These are phyloP conservation scores for Cercospora zeina DNA, from an alignment of 2,329 filamentous ascomycete species.

Conservation along the genomic window DNA sequence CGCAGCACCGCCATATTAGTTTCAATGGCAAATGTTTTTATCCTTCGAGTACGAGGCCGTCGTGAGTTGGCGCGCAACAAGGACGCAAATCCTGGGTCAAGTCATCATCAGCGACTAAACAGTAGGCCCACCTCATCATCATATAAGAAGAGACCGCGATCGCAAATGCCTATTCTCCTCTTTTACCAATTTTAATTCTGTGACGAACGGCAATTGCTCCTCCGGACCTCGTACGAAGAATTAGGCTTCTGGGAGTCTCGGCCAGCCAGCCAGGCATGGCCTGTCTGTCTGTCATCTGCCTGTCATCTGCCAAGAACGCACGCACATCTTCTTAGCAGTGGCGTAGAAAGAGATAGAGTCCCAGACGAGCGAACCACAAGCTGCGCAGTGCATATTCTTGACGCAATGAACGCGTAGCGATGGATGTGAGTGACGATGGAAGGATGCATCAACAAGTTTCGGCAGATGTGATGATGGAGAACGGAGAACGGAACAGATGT, in stretches of 20 bases:
- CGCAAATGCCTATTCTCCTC: neutral
- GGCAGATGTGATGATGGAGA: no score
- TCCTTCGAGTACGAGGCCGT: neutral
- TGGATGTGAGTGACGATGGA: no score
- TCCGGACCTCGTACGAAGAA: constrained; percentile 6
- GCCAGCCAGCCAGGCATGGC: neutral
- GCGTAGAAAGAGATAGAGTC: no score
- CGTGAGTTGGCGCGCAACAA: neutral
- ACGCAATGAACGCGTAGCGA: no score
- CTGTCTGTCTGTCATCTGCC: neutral
- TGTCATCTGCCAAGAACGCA: neutral
- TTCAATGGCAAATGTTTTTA: neutral
- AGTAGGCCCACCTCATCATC: neutral
- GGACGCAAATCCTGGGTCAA: neutral
- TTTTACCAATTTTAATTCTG: neutral
- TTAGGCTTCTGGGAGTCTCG: neutral
- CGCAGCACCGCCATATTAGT: neutral
- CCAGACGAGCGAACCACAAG: no score
- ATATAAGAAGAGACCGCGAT: neutral
- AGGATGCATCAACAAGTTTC: no score
- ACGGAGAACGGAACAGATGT: no score
- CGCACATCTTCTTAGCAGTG: no score
- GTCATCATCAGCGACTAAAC: neutral
- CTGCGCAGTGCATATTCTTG: no score
- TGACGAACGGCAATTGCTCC: neutral